Evolutionary conservation across 495 filamentous ascomycete species (phyloP), one percentile per base, ranked within the genome.

Genomic region (Parathielavia hyrcaniae): DNA sequence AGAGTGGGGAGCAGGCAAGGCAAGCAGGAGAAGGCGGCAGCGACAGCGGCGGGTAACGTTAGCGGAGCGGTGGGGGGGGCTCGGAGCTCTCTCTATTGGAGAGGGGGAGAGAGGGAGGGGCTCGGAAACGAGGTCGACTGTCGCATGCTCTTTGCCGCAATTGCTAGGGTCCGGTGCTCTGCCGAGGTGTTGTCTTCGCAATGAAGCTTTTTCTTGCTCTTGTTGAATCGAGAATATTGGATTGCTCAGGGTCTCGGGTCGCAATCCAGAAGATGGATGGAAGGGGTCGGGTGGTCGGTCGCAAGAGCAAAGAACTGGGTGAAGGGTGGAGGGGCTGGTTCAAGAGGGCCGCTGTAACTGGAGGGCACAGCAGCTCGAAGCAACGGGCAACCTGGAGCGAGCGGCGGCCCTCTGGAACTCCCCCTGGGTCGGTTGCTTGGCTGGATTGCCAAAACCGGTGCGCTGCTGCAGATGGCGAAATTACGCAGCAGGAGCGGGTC

Each of bases 71-170:
- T 59, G 55, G 60, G 50, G 57, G 50, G 55, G 40, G 48, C 55
- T 60, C 47, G 67, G 26, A 30, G 26, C 26, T 30, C 61, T 30
- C 61, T 52, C 35, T 70, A 66, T 57, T 61, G 61, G 63, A 51
- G 67, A 61, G 61, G 41, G 51, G 56, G 61, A 64, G 58, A 59
- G 30, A 54, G 49, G 57, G 63, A 67, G 65, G 62, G 61, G 65
- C 61, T 47, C 58, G 62, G 45, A 51, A 52, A 39, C 54, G 51
- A 58, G 40, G 61, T 54, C 67, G 59, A 69, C 44, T 16, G 58
- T 59, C 22, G 65, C 65, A 66, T 68, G 65, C 65, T 65, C 58
- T 47, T 57, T 41, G 62, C 22, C 26, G 53, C 62, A 69, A 63
- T 69, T 62, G 59, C 50, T 59, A 30, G 30, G 5, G 13, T 48